phyloP scores from a whole-genome alignment of 345 rosid species.

The Eucalyptus tenuipes region DNA sequence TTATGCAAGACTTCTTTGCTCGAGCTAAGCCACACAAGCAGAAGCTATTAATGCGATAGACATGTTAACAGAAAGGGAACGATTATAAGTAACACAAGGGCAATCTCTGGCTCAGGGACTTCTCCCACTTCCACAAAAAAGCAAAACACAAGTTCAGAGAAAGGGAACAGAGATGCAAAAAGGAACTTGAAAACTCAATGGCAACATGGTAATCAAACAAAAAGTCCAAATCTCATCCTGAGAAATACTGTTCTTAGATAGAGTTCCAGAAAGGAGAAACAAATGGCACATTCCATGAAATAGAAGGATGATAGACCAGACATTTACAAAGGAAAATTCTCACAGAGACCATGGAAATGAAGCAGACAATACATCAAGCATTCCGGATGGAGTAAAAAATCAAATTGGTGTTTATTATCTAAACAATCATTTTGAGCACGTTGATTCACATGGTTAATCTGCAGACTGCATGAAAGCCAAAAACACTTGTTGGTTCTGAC shows the following conservation, averaged over 20 bases:
- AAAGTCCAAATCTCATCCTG: background rate
- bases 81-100: background rate
- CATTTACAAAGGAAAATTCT: background rate
- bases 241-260: background rate
- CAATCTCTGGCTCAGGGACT: background rate
- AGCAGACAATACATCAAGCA: background rate
- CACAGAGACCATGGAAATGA: background rate
- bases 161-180: background rate
- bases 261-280: background rate
- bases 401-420: background rate
- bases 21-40: background rate
- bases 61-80: background rate
- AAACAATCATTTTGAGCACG: background rate
- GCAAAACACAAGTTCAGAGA: background rate
- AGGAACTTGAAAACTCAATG: background rate
- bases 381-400: background rate
- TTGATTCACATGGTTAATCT: background rate
- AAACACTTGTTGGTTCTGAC: background rate
- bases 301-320: background rate
- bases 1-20: background rate
- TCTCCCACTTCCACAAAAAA: background rate
- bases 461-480: background rate
- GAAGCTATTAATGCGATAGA: background rate
- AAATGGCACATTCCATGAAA: background rate
- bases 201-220: background rate